These are phyloP conservation scores for Pseudogymnoascus sp. DNA, from an alignment of 2,329 filamentous ascomycete species.

Conservation along the genomic window DNA sequence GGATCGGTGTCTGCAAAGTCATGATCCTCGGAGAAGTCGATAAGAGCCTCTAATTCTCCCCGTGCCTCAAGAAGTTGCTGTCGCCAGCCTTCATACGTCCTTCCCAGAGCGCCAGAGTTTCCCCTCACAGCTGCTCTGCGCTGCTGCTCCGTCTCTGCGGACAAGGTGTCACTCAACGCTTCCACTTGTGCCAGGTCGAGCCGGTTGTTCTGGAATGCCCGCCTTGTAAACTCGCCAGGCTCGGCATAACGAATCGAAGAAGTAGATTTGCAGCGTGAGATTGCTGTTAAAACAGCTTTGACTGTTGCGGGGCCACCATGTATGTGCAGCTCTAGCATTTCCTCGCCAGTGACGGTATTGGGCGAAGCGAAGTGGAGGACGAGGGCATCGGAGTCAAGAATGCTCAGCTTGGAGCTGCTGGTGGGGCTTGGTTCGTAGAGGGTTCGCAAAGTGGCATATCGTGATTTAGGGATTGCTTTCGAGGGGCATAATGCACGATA, in stretches of 20 bases:
- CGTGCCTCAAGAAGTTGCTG: slow-evolving; percentile 68
- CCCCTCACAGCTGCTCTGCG: slow-evolving; percentile 77
- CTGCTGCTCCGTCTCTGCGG: slow-evolving; percentile 83
- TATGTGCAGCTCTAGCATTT: slow-evolving; percentile 87
- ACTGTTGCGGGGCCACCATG: slow-evolving; percentile 87
- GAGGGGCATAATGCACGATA: slow-evolving; percentile 55
- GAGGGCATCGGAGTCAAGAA: slow-evolving; percentile 70
- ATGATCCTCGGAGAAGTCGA: slow-evolving; percentile 96
- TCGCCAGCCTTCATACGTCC: slow-evolving; percentile 78
- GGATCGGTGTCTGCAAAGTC: slow-evolving; percentile 85
- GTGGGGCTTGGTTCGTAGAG: slow-evolving; percentile 53
- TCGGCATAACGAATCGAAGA: slow-evolving; percentile 72
- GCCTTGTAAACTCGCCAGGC: slow-evolving; percentile 87
- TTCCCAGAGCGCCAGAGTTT: slow-evolving; percentile 59
- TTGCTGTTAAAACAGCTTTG: slow-evolving; percentile 73
- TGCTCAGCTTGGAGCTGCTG: slow-evolving; percentile 30
- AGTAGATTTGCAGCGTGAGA: slow-evolving; percentile 39
- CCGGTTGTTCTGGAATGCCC: slow-evolving; percentile 80
- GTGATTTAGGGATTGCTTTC: slow-evolving; percentile 46
- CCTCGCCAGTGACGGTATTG: slow-evolving; percentile 81
- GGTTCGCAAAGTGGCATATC: slow-evolving; percentile 64
- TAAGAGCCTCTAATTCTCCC: slow-evolving; percentile 87
- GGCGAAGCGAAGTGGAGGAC: slow-evolving; percentile 77
- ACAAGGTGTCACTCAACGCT: slow-evolving; percentile 53
- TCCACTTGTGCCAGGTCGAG: slow-evolving; percentile 81